These are phyloP conservation scores for Hansenula lynferdii DNA, from an alignment of 1,139 yeast genomes.

Conservation along the genomic window DNA sequence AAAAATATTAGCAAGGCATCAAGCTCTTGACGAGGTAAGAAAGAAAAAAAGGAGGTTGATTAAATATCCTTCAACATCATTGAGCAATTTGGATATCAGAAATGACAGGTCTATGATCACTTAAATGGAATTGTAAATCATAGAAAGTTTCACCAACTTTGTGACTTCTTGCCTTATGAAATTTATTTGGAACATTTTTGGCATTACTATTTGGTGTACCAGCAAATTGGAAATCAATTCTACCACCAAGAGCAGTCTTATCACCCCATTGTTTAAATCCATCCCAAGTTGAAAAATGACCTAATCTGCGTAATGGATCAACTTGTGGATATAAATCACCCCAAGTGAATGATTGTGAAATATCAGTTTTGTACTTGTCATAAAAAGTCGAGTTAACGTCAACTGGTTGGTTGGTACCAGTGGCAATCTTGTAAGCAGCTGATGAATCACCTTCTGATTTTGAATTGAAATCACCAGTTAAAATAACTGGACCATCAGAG, in stretches of 20 bases:
- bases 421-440: constrained; percentile 30
- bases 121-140: constrained; percentile 28
- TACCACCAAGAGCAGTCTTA: constrained; percentile 30
- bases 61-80: no score
- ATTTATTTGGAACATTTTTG: constrained; percentile 4
- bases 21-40: background rate
- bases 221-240: constrained; percentile 34
- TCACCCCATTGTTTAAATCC: constrained; percentile 33
- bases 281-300: constrained; percentile 33
- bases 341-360: constrained; percentile 17
- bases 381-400: constrained; percentile 22
- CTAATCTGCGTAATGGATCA: constrained; percentile 21
- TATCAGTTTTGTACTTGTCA: constrained; percentile 12
- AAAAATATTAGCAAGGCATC: no score
- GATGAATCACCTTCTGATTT: constrained; percentile 24
- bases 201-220: constrained; percentile 26
- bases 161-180: constrained; percentile 18
- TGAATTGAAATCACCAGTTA: constrained; percentile 39
- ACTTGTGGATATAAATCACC: constrained; percentile 21
- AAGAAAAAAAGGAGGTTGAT: background rate
- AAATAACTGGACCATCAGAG: constrained; percentile 32
- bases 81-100: constrained; percentile 19
- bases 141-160: constrained; percentile 26
- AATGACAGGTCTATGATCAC: constrained; percentile 43
- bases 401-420: constrained; percentile 23